Percentiles rank a stretch among this genome's conserved stretches.
Evolutionary conservation across 1,284 basidiomycete species (phyloP).

Genomic region (Ustilago lituana): DNA sequence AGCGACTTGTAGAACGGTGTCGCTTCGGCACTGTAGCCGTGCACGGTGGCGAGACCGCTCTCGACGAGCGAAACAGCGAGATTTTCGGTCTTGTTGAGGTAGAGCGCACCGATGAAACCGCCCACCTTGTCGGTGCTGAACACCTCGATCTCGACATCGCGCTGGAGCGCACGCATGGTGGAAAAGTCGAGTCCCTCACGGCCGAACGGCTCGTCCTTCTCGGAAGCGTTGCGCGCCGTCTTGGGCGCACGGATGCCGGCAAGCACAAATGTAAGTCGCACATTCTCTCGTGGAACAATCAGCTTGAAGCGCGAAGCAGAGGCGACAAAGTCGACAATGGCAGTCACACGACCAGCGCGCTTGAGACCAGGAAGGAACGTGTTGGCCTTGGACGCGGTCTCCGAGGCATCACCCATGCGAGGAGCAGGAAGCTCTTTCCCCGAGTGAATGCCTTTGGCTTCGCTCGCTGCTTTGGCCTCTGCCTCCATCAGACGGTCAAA

Average conservation of each 20-base stretch:
- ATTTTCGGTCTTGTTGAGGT: conserved; percentile 78
- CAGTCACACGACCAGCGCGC: conserved; percentile 81
- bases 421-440: conserved; percentile 80
- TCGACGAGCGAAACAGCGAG: conserved; percentile 82
- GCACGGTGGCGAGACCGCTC: conserved; percentile 83
- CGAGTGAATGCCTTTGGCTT: conserved; percentile 87
- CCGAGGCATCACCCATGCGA: conserved; percentile 84
- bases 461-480: conserved; percentile 81
- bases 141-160: conserved; percentile 92
- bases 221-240: conserved; percentile 74
- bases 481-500: conserved; percentile 94
- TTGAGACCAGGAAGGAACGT: conserved; percentile 89
- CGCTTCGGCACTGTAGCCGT: conserved; percentile 84
- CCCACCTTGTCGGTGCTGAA: conserved; percentile 91
- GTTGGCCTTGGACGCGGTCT: conserved; percentile 56
- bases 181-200: conserved; percentile 84
- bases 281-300: conserved; percentile 58
- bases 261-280: conserved; percentile 60
- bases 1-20: conserved; percentile 82
- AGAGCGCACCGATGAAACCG: conserved; percentile 91
- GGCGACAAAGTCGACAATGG: conserved; percentile 91
- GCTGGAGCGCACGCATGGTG: conserved; percentile 83
- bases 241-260: conserved; percentile 68
- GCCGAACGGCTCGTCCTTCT: conserved; percentile 90
- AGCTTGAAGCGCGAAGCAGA: conserved; percentile 57